Evolutionary conservation across 2,329 filamentous ascomycete species (phyloP).

Genomic region (Cordyceps tenuipes): DNA sequence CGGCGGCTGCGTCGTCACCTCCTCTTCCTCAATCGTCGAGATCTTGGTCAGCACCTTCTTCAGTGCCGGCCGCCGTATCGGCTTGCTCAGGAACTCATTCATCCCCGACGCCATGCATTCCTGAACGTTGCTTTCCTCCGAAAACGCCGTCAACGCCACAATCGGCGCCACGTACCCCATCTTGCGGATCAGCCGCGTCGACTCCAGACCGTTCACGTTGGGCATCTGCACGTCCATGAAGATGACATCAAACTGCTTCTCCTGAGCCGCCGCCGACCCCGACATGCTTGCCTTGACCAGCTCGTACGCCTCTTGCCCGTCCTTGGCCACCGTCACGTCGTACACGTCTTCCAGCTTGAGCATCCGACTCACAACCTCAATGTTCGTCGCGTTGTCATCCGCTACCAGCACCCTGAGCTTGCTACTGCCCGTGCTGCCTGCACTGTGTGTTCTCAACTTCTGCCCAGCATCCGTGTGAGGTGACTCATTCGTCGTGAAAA

Average conservation of each 20-base stretch:
- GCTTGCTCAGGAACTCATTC: conserved; percentile 79
- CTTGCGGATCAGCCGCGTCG: conserved; percentile 74
- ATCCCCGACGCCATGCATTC: conserved; percentile 85
- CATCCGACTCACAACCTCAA: conserved; percentile 53
- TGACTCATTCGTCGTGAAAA: conserved; percentile 49
- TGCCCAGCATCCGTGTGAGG: not conserved
- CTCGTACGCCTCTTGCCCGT: conserved; percentile 81
- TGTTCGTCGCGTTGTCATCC: conserved; percentile 56
- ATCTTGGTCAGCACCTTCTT: conserved; percentile 83
- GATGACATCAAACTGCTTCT: conserved; percentile 72
- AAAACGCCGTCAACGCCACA: conserved; percentile 82
- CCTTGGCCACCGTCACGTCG: conserved; percentile 81
- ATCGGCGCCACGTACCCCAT: conserved; percentile 85
- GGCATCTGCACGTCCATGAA: conserved; percentile 98
- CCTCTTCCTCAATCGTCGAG: conserved; percentile 69
- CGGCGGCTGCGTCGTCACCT: not conserved
- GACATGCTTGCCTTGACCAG: conserved; percentile 77
- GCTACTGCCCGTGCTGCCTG: conserved; percentile 16
- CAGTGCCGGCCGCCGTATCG: conserved; percentile 70
- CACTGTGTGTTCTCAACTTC: not conserved
- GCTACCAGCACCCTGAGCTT: conserved; percentile 74
- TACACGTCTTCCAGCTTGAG: conserved; percentile 69
- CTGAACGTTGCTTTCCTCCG: conserved; percentile 80
- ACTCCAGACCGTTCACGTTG: conserved; percentile 81
- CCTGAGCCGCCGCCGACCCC: conserved; percentile 17